Base-by-base conservation (phyloP, 768 basidiomycete genomes). In the Termitomyces heimii region DNA sequence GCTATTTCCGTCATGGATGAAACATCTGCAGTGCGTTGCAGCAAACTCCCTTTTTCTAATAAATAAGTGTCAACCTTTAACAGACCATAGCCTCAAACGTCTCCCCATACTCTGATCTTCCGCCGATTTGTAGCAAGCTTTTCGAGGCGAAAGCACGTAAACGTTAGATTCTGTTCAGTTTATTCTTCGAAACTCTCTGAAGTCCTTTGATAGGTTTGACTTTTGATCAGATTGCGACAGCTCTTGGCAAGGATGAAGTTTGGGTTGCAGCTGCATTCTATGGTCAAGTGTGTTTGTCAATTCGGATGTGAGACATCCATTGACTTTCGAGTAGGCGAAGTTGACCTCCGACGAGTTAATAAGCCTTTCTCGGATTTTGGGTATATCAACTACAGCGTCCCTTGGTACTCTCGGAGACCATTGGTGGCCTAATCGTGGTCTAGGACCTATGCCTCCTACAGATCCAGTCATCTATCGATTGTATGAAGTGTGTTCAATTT, bases 221-320 rank as follows among this genome's bases (percentile, higher is more conserved):
- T 14, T 93, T 92, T 60, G 88, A 84, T 56, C 73, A 81, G 39
- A 81, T 93, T 61, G 89, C 79, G 12, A 74, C 84, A 57, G 75
- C 74, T 7, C 79, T 93, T 53, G 82, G 79, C 24, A 84, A 79
- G 67, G 86, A 90, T 66, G 91, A 93, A 65, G 78, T 92, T 26
- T 93, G 89, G 88, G 77, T 92, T 26, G 90, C 90, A 3, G 82
- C 90, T 6, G 83, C 84, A 48, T 89, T 93, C 70, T 91, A 90
- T 62, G 90, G 85, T 7, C 90, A 92, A 75, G 88, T 87, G 58
- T 31, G 26, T 37, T 44, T 28, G 6, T 13, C 18, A 44, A 43
- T 3, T 14, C 59, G 9, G 10, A 53, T 14, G 35, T 51, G 54
- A n/a, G n/a, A n/a, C 29, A 39, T 55, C 40, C 0, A 14, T 22